Conservation (phyloP, 331 rosid species). For the Spiraea crenata region DNA sequence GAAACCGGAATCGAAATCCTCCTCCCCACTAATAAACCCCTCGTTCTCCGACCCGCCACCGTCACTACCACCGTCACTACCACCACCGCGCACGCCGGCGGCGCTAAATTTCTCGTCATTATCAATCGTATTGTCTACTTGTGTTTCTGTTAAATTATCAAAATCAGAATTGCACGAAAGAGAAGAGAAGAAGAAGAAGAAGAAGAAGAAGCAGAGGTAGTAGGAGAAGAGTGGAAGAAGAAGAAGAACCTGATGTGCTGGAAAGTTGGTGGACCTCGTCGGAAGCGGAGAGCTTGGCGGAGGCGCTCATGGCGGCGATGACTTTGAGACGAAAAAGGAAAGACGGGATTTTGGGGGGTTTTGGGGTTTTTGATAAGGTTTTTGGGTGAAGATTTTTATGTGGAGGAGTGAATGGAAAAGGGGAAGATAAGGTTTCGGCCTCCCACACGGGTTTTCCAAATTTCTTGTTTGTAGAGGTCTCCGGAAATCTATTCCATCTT, state of each 20-base stretch:
- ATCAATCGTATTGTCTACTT: conserved; percentile 13
- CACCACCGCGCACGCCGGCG: neutral
- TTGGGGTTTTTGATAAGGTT: neutral
- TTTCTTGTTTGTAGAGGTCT: no score
- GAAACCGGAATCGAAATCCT: conserved; percentile 44
- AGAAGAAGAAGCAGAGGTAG: conserved; percentile 17
- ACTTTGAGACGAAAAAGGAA: neutral
- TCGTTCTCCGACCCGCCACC: conserved; percentile 45
- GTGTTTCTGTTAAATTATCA: conserved; percentile 13
- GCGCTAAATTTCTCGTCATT: conserved; percentile 5
- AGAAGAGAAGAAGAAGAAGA: conserved; percentile 25
- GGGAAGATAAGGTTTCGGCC: no score
- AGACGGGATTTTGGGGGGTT: neutral
- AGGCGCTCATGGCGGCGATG: conserved; percentile 37
- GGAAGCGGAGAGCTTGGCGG: conserved; percentile 27
- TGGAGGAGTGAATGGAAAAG: no score
- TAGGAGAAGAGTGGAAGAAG: conserved; percentile 21
- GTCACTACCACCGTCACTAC: conserved; percentile 11
- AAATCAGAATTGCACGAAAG: conserved; percentile 17
- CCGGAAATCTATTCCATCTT: no score
- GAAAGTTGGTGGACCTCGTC: conserved; percentile 20
- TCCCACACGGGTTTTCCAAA: no score
- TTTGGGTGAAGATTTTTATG: no score
- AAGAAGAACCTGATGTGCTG: conserved; percentile 36
- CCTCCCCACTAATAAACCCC: conserved; percentile 65